Conservation (phyloP, 257 asterid genomes). For the Plantago ovata region DNA sequence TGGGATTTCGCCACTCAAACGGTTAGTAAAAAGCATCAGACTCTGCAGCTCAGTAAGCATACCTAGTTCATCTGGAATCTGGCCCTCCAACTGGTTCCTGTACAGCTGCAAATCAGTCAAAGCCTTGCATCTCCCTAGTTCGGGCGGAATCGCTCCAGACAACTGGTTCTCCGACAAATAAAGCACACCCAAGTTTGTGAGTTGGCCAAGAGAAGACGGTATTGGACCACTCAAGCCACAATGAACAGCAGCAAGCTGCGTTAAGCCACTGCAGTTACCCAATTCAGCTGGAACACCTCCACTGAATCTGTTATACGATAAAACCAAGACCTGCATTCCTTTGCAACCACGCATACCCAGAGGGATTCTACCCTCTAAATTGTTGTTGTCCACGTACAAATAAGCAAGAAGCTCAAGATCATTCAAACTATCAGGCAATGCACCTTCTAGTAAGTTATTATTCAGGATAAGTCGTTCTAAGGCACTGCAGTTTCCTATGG, state of each 20-base stretch:
- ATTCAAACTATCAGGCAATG: conserved; percentile 52
- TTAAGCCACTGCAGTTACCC: conserved; percentile 58
- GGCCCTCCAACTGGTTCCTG: conserved; percentile 50
- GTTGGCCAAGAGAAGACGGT: conserved; percentile 67
- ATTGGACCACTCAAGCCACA: conserved; percentile 59
- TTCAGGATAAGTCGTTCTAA: conserved; percentile 48
- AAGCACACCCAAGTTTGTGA: conserved; percentile 40
- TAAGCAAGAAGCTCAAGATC: conserved; percentile 40
- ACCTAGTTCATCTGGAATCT: conserved; percentile 67
- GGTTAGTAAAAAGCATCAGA: conserved; percentile 49
- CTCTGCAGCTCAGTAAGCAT: conserved; percentile 36
- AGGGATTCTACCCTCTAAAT: conserved; percentile 47
- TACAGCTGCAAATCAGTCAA: conserved; percentile 48
- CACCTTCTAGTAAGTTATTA: conserved; percentile 47
- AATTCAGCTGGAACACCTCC: conserved; percentile 59
- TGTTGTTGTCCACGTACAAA: conserved; percentile 45
- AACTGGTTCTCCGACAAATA: conserved; percentile 55
- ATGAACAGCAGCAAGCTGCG: conserved; percentile 36
- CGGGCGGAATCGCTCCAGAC: conserved; percentile 70
- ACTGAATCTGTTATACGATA: conserved; percentile 49
- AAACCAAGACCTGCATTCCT: conserved; percentile 28
- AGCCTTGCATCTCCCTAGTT: conserved; percentile 62
- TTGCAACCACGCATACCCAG: conserved; percentile 42
- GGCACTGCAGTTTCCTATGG: conserved; percentile 57
- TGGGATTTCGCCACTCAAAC: conserved; percentile 70